phyloP scores from a whole-genome alignment of 441 rosid species.

The Biscutella laevigata region DNA sequence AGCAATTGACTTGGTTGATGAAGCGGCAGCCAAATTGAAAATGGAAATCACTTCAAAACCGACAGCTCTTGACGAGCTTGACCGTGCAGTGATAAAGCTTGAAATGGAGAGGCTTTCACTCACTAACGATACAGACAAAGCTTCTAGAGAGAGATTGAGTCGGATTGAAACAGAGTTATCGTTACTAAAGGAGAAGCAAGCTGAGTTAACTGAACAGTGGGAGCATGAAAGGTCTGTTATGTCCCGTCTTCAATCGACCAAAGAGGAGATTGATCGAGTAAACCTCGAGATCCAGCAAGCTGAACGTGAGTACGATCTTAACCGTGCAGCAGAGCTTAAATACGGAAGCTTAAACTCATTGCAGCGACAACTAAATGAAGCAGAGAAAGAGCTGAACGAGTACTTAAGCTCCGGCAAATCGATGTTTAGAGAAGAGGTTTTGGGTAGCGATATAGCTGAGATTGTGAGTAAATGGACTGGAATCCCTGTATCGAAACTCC shows the following conservation, averaged over 20 bases:
- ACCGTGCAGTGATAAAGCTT: conserved; percentile 77
- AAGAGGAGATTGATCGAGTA: conserved; percentile 97
- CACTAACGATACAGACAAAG: conserved; percentile 72
- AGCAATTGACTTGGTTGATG: conserved; percentile 97
- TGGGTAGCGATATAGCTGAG: conserved; percentile 89
- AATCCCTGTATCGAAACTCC: conserved; percentile 87
- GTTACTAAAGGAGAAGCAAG: conserved; percentile 62
- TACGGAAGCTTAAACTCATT: conserved; percentile 85
- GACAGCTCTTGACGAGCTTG: conserved; percentile 90
- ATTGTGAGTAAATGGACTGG: conserved; percentile 97
- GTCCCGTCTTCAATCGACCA: conserved; percentile 80
- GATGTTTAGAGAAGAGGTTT: conserved; percentile 91
- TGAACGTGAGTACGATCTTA: conserved; percentile 93
- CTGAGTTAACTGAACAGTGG: conserved; percentile 83
- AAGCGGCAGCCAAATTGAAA: conserved; percentile 90
- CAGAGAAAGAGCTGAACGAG: conserved; percentile 84
- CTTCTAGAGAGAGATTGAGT: conserved; percentile 76
- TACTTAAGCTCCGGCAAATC: conserved; percentile 88
- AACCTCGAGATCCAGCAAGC: conserved; percentile 97
- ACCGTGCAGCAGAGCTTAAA: conserved; percentile 97
- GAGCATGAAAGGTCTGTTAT: conserved; percentile 93
- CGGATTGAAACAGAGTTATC: conserved; percentile 72
- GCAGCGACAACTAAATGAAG: conserved; percentile 69
- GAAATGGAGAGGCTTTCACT: conserved; percentile 97
- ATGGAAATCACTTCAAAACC: conserved; percentile 99